Base-by-base conservation (phyloP, 768 basidiomycete species). In the Kwoniella heveanensis region DNA sequence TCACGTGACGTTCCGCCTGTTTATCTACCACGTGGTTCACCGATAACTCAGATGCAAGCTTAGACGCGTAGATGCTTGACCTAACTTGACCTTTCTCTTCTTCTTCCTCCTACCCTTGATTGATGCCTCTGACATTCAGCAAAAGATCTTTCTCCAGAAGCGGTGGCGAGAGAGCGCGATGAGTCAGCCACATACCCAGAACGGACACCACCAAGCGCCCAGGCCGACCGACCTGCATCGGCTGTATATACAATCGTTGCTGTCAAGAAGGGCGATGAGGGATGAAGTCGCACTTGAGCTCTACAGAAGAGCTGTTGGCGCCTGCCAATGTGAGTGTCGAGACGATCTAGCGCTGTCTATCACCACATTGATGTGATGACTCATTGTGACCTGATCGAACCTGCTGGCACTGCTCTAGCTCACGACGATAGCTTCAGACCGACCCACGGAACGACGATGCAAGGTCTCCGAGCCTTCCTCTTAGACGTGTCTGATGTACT, bases 281-380 rank as follows among this genome's bases (percentile, higher is more conserved):
- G 70, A 77, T 52, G 58, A 69, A 9, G 53, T 71, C 19, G 73
- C 68, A 8, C 37, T 76, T 32, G 73, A 76, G 66, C 49, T 79
- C 25, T 77, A 79, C 64, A 72, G 70, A 26, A 25, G 78, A 39
- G 70, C 73, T 22, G 55, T 73, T 8, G 32, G 48, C 6, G 76
- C 74, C 8, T 63, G 68, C 49, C 65, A 60, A 27, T 64, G 76
- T 79, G 51, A 51, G 73, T 68, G 17, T 9, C 25, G 54, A 57
- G n/a, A n/a, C n/a, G n/a, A n/a, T n/a, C n/a, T n/a, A n/a, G n/a
- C n/a, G 66, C 19, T 22, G 53, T 27, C 1, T 56, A 26, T 6
- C 10, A 56, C 4, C 36, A 3, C 36, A 32, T 64, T 64, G 39
- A 44, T 10, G 8, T 19, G 64, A n/a, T n/a, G n/a, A n/a, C n/a